Evolutionary conservation across 352 stramenopile species (phyloP), one percentile per base, ranked within the genome.

Genomic region (Globisporangium megalacanthum): DNA sequence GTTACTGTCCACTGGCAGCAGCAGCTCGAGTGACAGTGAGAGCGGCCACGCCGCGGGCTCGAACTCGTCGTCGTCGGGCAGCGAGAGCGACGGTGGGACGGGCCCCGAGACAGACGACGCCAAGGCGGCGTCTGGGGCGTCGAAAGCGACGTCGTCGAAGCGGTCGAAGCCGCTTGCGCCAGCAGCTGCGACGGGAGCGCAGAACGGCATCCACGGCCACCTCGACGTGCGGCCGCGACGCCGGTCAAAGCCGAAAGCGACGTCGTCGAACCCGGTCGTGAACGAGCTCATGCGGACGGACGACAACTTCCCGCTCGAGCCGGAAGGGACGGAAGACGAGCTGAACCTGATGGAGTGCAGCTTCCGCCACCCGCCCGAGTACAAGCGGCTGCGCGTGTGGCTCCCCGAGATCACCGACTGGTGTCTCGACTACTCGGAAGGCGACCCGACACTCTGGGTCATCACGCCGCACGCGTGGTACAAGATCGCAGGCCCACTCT

Each of bases 361-460:
- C 14, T 93, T 91, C 31, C 76, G 83, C 37, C 79, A 93, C 61
- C 83, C 83, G 36, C 25, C 61, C 25, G 68, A 77, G 13, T 90
- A 88, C 58, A 72, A 79, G 15, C 73, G 80, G 20, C 52, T 72
- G 57, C 79, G 84, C 33, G 78, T 94, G 35, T 94, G 79, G 77
- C 73, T 94, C 42, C 81, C 81, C 49, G 82, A 94, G 65, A 92
- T 94, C 54, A 87, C 79, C 7, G 84, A 94, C 57, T 94, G 84
- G 84, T 94, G 84, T 60, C 62, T 94, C n/a, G 84, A 94, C 49
- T 94, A 91, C 55, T 83, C 81, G 17, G 81, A 94, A 55, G 84
- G 84, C 15, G 84, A 94, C 55, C 84, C 84, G 25, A 94, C 84
- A 9, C 55, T 94, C 25, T 94, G 84, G 84, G 79, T 94, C 25